A percentile compares a stretch with the other conserved stretches of the same genome.
phyloP scores from a whole-genome alignment of 73 alveolate genomes.

The Symbiodinium pilosum region DNA sequence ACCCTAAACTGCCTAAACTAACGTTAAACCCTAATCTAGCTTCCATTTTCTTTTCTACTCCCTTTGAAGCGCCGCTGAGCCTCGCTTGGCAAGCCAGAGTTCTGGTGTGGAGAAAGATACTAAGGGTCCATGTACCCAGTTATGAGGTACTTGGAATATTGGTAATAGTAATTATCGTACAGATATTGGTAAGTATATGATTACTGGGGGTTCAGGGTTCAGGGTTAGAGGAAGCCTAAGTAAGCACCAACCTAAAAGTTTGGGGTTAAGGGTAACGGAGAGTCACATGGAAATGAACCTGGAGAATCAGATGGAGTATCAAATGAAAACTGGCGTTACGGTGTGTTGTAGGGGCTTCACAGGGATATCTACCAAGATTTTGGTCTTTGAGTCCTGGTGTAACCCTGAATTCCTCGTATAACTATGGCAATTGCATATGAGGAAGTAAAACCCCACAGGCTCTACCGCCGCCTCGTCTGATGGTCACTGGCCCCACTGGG shows the following conservation, averaged over 20 bases:
- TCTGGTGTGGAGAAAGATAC: not conserved
- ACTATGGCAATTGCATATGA: too few species aligned
- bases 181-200: not conserved
- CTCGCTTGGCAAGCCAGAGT: not conserved
- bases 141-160: not conserved
- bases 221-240: not conserved
- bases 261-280: not conserved
- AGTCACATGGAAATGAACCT: too few species aligned
- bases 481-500: slow-evolving; percentile 84
- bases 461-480: slow-evolving; percentile 81
- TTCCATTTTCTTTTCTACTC: too few species aligned
- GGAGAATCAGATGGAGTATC: too few species aligned
- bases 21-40: too few species aligned
- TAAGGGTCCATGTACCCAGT: not conserved
- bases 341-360: too few species aligned
- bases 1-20: too few species aligned
- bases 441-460: not conserved
- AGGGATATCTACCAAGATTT: too few species aligned
- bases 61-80: too few species aligned
- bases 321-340: too few species aligned
- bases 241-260: not conserved
- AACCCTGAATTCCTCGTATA: too few species aligned
- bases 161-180: not conserved
- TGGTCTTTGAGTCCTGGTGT: too few species aligned
- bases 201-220: not conserved